Evolutionary conservation across 441 rosid species (phyloP), one percentile per base, ranked within the genome.

Genomic region (Pelargonium fulgidum): DNA sequence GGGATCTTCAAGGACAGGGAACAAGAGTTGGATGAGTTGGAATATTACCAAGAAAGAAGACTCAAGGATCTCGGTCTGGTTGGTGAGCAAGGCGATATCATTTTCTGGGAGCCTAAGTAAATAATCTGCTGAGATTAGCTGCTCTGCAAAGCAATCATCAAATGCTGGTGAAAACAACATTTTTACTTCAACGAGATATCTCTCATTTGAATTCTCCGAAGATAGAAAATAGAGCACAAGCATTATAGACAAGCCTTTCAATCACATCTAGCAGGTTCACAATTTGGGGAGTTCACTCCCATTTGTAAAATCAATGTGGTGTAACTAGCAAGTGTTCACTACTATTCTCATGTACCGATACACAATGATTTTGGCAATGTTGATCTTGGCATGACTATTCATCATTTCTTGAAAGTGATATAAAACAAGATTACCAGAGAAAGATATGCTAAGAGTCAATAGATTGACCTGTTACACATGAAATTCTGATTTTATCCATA

Each of bases 21-120:
- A 77, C 74, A 68, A 39, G 90, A 87, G 68, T 76, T 89, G 76
- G 85, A 85, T 24, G 86, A 84, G 74, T 56, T 89, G 54, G 96
- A 89, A 78, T 93, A 91, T 79, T 91, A 91, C 85, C 95, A 91
- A 76, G 93, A 91, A 80, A 87, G 96, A 72, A 73, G 99, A 83
- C 95, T 89, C 68, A 86, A 78, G 80, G 95, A 86, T 66, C 95
- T 89, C 64, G 99, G 99, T 66, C 86, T 93, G 29, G 91, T 85
- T 66, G 96, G 97, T 4, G 96, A 89, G 82, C 93, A 89, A 84
- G 99, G 97, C 13, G 99, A 91, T 0, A 88, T 91, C 73, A 93
- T 91, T 73, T 93, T 93, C 77, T 93, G 98, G 98, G 98, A 90
- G 72, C 71, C 79, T 24, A 81, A 78, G 68, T 56, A 56, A 29